These are phyloP conservation scores for Neostapfia colusana DNA, from an alignment of 176 grass and related monocot species.

Conservation along the genomic window DNA sequence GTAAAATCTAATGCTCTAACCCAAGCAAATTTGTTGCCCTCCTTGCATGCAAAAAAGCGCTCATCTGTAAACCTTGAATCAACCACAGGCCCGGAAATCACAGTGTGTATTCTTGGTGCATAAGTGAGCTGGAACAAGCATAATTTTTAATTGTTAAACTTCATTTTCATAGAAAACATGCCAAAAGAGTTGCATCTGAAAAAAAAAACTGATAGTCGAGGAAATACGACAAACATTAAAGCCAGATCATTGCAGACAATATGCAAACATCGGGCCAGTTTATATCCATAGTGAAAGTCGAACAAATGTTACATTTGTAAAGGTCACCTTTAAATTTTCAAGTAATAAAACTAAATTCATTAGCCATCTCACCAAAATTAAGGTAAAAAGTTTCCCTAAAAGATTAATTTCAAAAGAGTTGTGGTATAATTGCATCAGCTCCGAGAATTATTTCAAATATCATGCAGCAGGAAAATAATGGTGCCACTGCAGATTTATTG, in stretches of 20 bases:
- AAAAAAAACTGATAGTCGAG: conserved; percentile 30
- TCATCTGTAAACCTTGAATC: conserved; percentile 64
- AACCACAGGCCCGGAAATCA: conserved; percentile 47
- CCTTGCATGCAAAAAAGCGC: conserved; percentile 74
- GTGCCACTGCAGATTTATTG: background rate
- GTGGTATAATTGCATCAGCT: background rate
- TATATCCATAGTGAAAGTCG: background rate
- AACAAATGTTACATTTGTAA: conserved; percentile 3
- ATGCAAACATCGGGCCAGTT: conserved; percentile 21
- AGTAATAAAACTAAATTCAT: conserved; percentile 3
- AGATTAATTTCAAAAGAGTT: background rate
- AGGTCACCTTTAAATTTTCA: background rate
- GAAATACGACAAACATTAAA: conserved; percentile 37
- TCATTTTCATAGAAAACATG: conserved; percentile 25
- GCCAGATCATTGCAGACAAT: conserved; percentile 14
- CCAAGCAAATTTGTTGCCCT: conserved; percentile 66
- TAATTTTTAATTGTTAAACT: conserved; percentile 16
- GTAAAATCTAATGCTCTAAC: conserved; percentile 86
- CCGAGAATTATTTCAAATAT: background rate
- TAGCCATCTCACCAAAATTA: background rate
- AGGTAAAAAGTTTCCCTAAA: too few relatives aligned
- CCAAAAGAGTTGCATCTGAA: conserved; percentile 34
- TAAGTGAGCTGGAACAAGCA: conserved; percentile 70
- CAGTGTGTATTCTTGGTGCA: conserved; percentile 72
- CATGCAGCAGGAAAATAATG: background rate